Evolutionary conservation across 371 early-diverging fungal species (phyloP).

Genomic region (Apophysomyces elegans): DNA sequence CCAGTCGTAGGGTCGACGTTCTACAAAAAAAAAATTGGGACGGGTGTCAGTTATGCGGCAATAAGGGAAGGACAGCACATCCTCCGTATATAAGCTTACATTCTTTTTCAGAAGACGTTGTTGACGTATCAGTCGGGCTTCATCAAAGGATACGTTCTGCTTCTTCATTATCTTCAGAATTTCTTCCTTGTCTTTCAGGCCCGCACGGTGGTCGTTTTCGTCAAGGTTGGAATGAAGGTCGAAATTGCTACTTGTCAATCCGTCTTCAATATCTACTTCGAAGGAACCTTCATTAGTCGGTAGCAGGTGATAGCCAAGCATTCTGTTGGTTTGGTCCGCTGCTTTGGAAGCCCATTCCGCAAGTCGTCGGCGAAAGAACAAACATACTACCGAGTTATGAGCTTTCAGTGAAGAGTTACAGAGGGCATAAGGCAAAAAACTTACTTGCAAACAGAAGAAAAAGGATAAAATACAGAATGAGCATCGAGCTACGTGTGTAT

Average conservation of each 20-base stretch:
- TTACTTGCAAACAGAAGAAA: conserved; percentile 4
- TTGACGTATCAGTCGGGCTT: conserved; percentile 80
- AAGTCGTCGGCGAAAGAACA: conserved; percentile 36
- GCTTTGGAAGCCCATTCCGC: conserved; percentile 26
- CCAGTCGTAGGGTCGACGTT: conserved; percentile 84
- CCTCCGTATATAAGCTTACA: conserved; percentile 28
- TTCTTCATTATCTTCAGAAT: conserved; percentile 76
- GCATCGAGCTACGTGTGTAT: not conserved
- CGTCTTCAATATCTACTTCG: conserved; percentile 69
- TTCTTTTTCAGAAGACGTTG: conserved; percentile 71
- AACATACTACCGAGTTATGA: conserved; percentile 28
- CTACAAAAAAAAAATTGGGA: conserved; percentile 21
- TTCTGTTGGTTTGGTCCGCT: conserved; percentile 45
- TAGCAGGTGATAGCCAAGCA: conserved; percentile 52
- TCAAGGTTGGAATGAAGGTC: conserved; percentile 69
- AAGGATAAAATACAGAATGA: conserved; percentile 1
- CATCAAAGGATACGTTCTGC: conserved; percentile 76
- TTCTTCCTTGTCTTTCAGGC: conserved; percentile 76
- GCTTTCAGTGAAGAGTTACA: not conserved
- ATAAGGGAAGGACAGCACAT: not conserved
- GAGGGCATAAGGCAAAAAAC: not conserved
- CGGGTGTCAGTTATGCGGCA: not conserved
- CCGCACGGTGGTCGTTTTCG: conserved; percentile 71
- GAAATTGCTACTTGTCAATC: conserved; percentile 73
- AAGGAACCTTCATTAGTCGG: conserved; percentile 56